Conservation (phyloP, 2,329 filamentous ascomycete species). For the Aureobasidium vineae region DNA sequence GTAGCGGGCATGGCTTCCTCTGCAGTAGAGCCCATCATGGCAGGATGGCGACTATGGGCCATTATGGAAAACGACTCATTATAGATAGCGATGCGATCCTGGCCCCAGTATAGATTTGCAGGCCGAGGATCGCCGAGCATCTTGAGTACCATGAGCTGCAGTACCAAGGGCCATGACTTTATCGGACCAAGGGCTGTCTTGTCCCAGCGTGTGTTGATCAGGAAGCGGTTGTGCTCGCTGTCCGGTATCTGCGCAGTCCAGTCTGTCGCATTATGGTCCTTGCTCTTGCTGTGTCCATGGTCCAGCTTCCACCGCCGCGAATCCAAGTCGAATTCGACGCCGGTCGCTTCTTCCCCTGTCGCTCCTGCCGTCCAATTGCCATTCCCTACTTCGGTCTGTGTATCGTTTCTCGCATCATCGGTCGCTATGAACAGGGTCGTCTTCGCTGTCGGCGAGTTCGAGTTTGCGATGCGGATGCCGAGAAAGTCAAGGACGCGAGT, state of each 20-base stretch:
- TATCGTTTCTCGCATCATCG: background rate
- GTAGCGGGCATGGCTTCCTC: constrained; percentile 8
- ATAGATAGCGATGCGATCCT: constrained; percentile 10
- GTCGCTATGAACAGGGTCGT: background rate
- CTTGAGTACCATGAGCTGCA: constrained; percentile 8
- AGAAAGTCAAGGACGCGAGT: background rate
- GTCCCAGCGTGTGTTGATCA: constrained; percentile 4
- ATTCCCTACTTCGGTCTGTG: background rate
- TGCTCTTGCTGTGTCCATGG: background rate
- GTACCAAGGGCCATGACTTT: background rate
- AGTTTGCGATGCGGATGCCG: background rate
- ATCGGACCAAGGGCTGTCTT: constrained; percentile 40
- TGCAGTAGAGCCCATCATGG: constrained; percentile 16
- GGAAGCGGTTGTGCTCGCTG: constrained; percentile 2
- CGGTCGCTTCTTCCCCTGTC: background rate
- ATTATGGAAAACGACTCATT: constrained; percentile 3
- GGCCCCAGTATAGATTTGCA: constrained; percentile 9
- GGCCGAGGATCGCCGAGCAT: constrained; percentile 12
- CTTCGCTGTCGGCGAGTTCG: background rate
- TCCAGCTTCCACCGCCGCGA: background rate
- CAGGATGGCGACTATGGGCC: constrained; percentile 4
- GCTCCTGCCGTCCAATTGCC: background rate
- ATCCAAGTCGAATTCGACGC: background rate
- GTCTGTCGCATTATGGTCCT: background rate
- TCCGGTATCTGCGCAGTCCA: background rate